These are phyloP conservation scores for Aspergillus campestris DNA, from an alignment of 495 filamentous ascomycete genomes.

Conservation along the genomic window DNA sequence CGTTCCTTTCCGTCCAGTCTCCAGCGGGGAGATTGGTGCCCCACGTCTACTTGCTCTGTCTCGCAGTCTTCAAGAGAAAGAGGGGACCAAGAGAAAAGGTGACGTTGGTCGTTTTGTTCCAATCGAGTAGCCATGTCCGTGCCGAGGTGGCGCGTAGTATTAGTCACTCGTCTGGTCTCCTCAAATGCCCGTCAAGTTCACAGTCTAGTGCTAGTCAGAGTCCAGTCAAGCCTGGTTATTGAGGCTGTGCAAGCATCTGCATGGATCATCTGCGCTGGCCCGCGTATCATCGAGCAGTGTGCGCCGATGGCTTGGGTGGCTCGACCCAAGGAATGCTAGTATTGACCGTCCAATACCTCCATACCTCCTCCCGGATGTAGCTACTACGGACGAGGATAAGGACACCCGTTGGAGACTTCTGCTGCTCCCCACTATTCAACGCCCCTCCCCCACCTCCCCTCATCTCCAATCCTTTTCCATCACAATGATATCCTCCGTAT, in stretches of 20 bases:
- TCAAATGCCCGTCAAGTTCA: neutral
- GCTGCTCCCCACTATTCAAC: too few relatives aligned
- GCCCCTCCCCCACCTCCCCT: too few relatives aligned
- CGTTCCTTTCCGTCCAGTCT: neutral
- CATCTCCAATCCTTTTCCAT: too few relatives aligned
- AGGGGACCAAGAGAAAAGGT: neutral
- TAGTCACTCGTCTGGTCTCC: slow-evolving; percentile 6
- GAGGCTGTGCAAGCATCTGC: slow-evolving; percentile 12
- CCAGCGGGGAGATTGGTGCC: neutral
- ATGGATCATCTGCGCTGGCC: slow-evolving; percentile 1
- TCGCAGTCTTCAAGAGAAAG: neutral
- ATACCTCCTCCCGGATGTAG: too few relatives aligned
- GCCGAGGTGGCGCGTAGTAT: neutral
- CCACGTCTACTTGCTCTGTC: slow-evolving; percentile 4
- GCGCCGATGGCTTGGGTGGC: slow-evolving; percentile 8
- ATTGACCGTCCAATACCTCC: too few relatives aligned
- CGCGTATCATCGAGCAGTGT: slow-evolving; percentile 8
- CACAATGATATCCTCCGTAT: too few relatives aligned
- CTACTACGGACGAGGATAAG: too few relatives aligned
- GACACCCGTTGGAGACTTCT: too few relatives aligned
- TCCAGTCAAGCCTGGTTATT: neutral
- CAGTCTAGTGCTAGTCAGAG: too few relatives aligned
- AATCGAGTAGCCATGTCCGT: too few relatives aligned
- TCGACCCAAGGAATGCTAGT: too few relatives aligned
- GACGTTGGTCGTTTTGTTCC: neutral